Evolutionary conservation across 2,329 filamentous ascomycete species (phyloP).

Genomic region (Fusarium falciforme): DNA sequence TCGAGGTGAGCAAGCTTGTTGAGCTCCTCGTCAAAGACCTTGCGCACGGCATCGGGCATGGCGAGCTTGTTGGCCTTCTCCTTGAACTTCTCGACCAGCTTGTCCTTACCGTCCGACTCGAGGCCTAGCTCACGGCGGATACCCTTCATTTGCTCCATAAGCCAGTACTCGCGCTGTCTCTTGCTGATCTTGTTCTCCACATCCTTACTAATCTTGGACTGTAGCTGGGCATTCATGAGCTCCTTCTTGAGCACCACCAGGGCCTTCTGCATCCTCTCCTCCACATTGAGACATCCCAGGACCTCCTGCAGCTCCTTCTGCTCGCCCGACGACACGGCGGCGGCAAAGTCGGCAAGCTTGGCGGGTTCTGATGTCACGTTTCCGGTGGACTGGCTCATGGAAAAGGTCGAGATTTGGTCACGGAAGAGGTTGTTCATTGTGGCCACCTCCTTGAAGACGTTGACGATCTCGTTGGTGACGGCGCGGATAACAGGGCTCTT

Average conservation of each 20-base stretch:
- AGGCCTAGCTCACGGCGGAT: slow-evolving; percentile 95
- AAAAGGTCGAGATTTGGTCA: slow-evolving; percentile 97
- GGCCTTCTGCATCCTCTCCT: slow-evolving; percentile 91
- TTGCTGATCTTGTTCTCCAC: slow-evolving; percentile 98
- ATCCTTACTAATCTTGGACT: slow-evolving; percentile 97
- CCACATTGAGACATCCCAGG: slow-evolving; percentile 87
- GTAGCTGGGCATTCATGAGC: slow-evolving; percentile 96
- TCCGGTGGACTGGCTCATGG: slow-evolving; percentile 92
- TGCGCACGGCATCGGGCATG: slow-evolving; percentile 96
- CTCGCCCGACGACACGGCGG: slow-evolving; percentile 94
- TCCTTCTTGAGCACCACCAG: slow-evolving; percentile 96
- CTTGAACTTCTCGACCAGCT: slow-evolving; percentile 96
- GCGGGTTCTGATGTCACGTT: slow-evolving; percentile 96
- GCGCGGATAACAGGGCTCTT: slow-evolving; percentile 91
- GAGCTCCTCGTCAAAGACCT: slow-evolving; percentile 97
- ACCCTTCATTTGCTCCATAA: slow-evolving; percentile 99
- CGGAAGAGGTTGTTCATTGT: slow-evolving; percentile 94
- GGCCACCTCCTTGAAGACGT: slow-evolving; percentile 97
- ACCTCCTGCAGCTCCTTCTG: slow-evolving; percentile 93
- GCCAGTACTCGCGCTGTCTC: slow-evolving; percentile 95
- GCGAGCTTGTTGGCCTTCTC: slow-evolving; percentile 93
- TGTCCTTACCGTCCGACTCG: slow-evolving; percentile 98
- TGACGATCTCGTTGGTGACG: slow-evolving; percentile 97
- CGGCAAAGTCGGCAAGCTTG: slow-evolving; percentile 96
- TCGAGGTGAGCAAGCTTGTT: slow-evolving; percentile 97